Evolutionary conservation across 2,329 filamentous ascomycete genomes (phyloP).

Genomic region (Claviceps monticola): DNA sequence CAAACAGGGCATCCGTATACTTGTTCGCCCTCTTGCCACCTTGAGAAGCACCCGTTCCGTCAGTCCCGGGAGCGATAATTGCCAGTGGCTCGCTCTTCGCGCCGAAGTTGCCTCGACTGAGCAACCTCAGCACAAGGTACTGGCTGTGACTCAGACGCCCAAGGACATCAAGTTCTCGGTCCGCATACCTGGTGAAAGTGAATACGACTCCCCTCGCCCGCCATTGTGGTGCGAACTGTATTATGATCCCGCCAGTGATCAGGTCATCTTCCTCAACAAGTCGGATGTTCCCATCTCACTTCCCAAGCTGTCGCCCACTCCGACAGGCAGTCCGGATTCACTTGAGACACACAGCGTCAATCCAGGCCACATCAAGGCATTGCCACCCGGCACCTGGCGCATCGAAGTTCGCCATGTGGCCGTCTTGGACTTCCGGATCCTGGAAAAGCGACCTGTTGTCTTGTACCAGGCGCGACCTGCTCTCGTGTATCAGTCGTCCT

Average conservation of each 20-base stretch:
- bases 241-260: constrained; percentile 45
- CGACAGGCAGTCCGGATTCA: constrained; percentile 23
- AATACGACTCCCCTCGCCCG: constrained; percentile 28
- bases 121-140: constrained; percentile 40
- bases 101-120: constrained; percentile 38
- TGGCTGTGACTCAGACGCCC: constrained; percentile 46
- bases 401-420: constrained; percentile 35
- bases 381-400: constrained; percentile 43
- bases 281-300: constrained; percentile 40
- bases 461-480: constrained; percentile 21
- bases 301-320: constrained; percentile 28
- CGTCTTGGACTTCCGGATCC: constrained; percentile 43
- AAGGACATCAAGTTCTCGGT: constrained; percentile 48
- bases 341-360: constrained; percentile 31
- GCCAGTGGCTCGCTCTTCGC: constrained; percentile 41
- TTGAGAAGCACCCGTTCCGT: constrained; percentile 39
- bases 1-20: constrained; percentile 41
- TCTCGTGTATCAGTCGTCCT: constrained; percentile 16
- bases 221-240: constrained; percentile 47
- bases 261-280: constrained; percentile 41
- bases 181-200: constrained; percentile 35
- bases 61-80: constrained; percentile 41
- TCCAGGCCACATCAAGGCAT: constrained; percentile 29
- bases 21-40: constrained; percentile 39
- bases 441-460: constrained; percentile 37